Conservation (phyloP, 331 rosid species). For the Cydonia oblonga region DNA sequence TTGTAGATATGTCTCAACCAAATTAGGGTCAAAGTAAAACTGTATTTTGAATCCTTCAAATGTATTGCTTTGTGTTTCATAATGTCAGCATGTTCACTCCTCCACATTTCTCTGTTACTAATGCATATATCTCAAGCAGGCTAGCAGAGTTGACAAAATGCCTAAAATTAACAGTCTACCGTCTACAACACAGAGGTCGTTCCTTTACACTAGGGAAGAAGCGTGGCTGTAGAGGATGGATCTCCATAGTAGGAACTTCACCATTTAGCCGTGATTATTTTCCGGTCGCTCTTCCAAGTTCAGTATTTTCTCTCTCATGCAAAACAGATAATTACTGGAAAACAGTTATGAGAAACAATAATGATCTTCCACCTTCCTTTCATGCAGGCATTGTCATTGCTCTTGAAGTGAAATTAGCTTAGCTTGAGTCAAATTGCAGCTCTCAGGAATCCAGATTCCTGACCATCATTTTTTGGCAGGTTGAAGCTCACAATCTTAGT, state of each 20-base stretch:
- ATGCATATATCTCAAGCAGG: neutral
- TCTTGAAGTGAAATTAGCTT: neutral
- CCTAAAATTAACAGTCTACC: neutral
- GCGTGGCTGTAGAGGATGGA: neutral
- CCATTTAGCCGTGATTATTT: neutral
- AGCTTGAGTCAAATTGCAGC: neutral
- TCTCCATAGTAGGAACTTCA: neutral
- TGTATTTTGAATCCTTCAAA: neutral
- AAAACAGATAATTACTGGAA: neutral
- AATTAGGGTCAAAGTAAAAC: neutral
- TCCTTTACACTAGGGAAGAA: neutral
- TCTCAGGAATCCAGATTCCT: neutral
- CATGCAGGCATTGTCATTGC: neutral
- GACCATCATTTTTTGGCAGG: neutral
- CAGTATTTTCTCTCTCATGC: neutral
- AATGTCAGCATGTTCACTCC: neutral
- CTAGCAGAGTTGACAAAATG: neutral
- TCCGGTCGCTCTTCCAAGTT: neutral
- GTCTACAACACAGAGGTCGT: neutral
- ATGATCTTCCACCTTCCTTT: too few relatives aligned
- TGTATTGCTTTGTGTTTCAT: neutral
- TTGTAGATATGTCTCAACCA: neutral
- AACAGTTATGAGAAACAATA: too few relatives aligned
- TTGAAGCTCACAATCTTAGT: neutral
- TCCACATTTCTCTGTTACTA: neutral